Evolutionary conservation across 441 rosid genomes (phyloP), one percentile per base, ranked within the genome.

Genomic region (Macaranga tanarius): DNA sequence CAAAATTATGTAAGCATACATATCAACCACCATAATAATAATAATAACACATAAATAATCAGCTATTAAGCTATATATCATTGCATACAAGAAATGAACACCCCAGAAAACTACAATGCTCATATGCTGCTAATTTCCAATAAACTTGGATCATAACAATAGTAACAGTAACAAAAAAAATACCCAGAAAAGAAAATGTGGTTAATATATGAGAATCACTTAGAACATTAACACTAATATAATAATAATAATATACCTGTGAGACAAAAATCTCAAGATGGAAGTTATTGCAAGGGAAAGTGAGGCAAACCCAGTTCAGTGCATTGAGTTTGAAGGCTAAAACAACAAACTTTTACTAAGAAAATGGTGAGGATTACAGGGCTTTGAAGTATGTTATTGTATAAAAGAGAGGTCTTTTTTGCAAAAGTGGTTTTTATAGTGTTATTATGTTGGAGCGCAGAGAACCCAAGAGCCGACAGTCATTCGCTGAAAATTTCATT

Each of bases 401-500:
- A 13, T 34, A 5, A 20, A 44, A 60, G 6, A 28, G 64, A 5
- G 64, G 15, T 62, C 5, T 10, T 11, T 48, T 48, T 12, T 1
- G 52, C 4, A 15, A 48, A 48, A 48, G 52, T 15, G 52, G 5
- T 12, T 11, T 11, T 12, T 12, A 48, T 48, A 15, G 17, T 15
- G 52, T 40, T 63, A 42, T 52, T 52, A 0, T 52, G 5, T 52
- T 12, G 2, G 55, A 50, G 55, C 23, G 31, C 44, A 54, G 47
- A 48, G 48, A 47, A 38, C 61, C 71, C 62, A 68, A 68, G 25
- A n/a, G 62, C 71, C 71, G 71, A 68, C 71, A 54, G 51, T 38
- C 10, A 68, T 68, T 68, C 71, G 51, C n/a, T 22, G 26, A 68
- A 54, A 38, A 54, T 44, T 19, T 1, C 15, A 8, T 1, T 17